Evolutionary conservation across 2,329 filamentous ascomycete genomes (phyloP).

Genomic region (Exophiala sp.): DNA sequence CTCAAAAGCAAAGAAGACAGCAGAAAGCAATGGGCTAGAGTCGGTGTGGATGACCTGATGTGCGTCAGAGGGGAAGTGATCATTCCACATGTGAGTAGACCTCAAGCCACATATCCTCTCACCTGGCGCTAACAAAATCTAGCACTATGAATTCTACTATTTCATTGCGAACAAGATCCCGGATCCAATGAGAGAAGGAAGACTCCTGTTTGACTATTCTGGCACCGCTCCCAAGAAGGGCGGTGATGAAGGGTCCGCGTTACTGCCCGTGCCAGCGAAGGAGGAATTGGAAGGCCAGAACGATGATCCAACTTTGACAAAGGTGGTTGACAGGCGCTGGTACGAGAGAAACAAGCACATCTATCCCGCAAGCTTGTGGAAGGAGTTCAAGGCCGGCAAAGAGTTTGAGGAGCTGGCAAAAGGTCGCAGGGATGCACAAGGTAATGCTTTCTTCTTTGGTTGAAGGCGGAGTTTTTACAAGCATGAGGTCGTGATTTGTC

Average conservation of each 20-base stretch:
- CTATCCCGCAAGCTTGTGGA: conserved; percentile 92
- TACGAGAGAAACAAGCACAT: conserved; percentile 98
- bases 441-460: conserved; percentile 86
- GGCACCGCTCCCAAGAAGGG: conserved; percentile 34
- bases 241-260: conserved; percentile 38
- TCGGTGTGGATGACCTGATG: conserved; percentile 93
- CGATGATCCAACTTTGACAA: conserved; percentile 76
- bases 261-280: conserved; percentile 43
- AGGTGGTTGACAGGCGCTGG: conserved; percentile 93
- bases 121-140: conserved; percentile 5
- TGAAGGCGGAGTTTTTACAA: conserved; percentile 1
- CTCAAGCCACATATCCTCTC: background rate
- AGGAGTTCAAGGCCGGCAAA: conserved; percentile 84
- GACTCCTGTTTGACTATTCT: conserved; percentile 73
- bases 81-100: conserved; percentile 74
- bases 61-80: conserved; percentile 85
- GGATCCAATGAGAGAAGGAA: conserved; percentile 67
- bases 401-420: conserved; percentile 62
- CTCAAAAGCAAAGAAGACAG: conserved; percentile 47
- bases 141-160: conserved; percentile 98
- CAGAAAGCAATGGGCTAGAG: conserved; percentile 79
- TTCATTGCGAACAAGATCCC: conserved; percentile 71
- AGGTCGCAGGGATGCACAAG: conserved; percentile 73
- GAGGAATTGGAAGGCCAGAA: conserved; percentile 63
- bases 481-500: background rate